These are phyloP conservation scores for Suhomyces bokatorum DNA, from an alignment of 1,139 yeast genomes.

Conservation along the genomic window DNA sequence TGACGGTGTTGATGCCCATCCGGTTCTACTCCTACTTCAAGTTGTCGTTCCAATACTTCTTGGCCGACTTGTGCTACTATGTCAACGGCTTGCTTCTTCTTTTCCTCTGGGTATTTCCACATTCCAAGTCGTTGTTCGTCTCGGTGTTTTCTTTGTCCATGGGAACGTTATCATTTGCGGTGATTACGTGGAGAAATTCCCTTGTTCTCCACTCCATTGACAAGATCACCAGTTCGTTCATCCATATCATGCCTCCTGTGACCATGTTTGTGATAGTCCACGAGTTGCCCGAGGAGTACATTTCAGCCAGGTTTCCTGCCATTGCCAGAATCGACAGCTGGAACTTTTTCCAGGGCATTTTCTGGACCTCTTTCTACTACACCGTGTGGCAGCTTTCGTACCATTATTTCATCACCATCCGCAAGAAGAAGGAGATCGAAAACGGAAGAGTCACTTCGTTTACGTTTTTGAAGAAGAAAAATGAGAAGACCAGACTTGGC, in stretches of 20 bases:
- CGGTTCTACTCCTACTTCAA: constrained; percentile 82
- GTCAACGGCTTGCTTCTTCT: constrained; percentile 70
- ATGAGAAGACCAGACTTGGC: constrained; percentile 68
- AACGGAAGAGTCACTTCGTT: constrained; percentile 88
- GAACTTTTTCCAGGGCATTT: constrained; percentile 69
- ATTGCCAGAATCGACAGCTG: constrained; percentile 66
- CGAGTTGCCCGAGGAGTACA: constrained; percentile 60
- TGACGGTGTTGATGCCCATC: constrained; percentile 73
- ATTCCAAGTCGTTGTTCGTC: constrained; percentile 68
- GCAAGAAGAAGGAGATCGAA: constrained; percentile 74
- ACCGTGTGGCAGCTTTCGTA: constrained; percentile 89
- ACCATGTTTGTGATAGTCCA: constrained; percentile 88
- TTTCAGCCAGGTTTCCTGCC: constrained; percentile 71
- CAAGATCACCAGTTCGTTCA: constrained; percentile 89
- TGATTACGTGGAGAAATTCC: constrained; percentile 94
- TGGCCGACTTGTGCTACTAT: constrained; percentile 93
- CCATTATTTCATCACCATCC: constrained; percentile 88
- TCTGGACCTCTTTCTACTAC: constrained; percentile 82
- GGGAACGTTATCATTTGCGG: constrained; percentile 92
- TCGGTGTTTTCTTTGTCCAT: constrained; percentile 83
- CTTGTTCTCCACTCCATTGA: constrained; percentile 89
- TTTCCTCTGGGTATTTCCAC: constrained; percentile 82
- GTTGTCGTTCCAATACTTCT: constrained; percentile 75
- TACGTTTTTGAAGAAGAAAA: constrained; percentile 74
- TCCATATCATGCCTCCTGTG: constrained; percentile 88